Evolutionary conservation across 1,284 basidiomycete species (phyloP).

Genomic region (Wallemia ichthyophaga): DNA sequence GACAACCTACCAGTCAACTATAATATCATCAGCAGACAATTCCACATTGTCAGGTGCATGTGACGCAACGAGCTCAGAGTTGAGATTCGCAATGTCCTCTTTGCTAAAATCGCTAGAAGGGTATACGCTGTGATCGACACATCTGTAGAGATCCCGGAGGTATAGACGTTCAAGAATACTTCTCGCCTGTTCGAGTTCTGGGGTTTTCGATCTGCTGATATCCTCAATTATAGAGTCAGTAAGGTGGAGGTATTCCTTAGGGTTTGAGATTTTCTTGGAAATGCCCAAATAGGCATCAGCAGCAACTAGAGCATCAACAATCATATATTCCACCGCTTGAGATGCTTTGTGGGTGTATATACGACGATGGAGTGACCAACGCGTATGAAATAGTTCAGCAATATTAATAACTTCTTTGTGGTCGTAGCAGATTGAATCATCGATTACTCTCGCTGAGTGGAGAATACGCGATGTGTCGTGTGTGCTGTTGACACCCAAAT

Average conservation of each 20-base stretch:
- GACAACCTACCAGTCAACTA: slow-evolving; percentile 27
- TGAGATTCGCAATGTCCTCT: slow-evolving; percentile 21
- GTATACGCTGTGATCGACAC: slow-evolving; percentile 30
- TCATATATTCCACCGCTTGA: slow-evolving; percentile 44
- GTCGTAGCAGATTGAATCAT: slow-evolving; percentile 38
- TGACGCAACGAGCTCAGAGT: slow-evolving; percentile 24
- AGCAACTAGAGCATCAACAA: slow-evolving; percentile 33
- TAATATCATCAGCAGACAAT: slow-evolving; percentile 24
- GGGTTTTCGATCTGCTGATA: slow-evolving; percentile 22
- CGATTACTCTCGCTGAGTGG: slow-evolving; percentile 35
- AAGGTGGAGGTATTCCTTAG: slow-evolving; percentile 28
- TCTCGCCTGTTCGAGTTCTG: slow-evolving; percentile 30
- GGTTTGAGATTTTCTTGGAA: slow-evolving; percentile 25
- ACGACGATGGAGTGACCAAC: slow-evolving; percentile 40
- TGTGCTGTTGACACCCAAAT: not conserved
- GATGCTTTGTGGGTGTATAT: slow-evolving; percentile 54
- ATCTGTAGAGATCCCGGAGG: slow-evolving; percentile 30
- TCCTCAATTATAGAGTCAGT: slow-evolving; percentile 31
- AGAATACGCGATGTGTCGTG: slow-evolving; percentile 11
- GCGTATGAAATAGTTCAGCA: slow-evolving; percentile 34
- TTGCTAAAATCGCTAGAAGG: slow-evolving; percentile 18
- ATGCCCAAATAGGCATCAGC: slow-evolving; percentile 34
- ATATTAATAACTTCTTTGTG: slow-evolving; percentile 32
- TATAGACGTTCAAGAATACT: slow-evolving; percentile 29
- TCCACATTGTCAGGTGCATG: slow-evolving; percentile 13